Conservation (phyloP, 169 alveolate species). For the Miamiensis avidus region DNA sequence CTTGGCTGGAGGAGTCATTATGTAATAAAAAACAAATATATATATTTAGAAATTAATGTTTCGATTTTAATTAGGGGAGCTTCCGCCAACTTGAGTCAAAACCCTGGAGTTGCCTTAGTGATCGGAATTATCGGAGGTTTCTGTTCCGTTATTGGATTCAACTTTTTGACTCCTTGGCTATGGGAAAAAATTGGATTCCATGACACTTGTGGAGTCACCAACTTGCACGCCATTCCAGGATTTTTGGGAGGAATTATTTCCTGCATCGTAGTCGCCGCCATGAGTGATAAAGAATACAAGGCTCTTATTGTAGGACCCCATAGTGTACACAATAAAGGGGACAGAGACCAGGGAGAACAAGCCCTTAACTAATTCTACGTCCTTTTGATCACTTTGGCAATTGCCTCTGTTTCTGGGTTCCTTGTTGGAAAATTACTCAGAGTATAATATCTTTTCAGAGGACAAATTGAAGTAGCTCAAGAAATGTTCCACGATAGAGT, state of each 20-base stretch:
- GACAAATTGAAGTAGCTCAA: background rate
- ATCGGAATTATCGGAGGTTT: conserved; percentile 70
- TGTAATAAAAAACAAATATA: conserved; percentile 8
- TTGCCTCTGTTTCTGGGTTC: background rate
- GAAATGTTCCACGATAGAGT: background rate
- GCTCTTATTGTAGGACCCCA: background rate
- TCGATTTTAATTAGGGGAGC: conserved; percentile 40
- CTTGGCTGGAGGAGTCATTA: conserved; percentile 80
- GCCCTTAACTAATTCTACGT: no score
- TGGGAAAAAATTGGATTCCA: conserved; percentile 50
- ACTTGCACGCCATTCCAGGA: conserved; percentile 81
- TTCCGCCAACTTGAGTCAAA: conserved; percentile 50
- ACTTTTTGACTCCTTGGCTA: conserved; percentile 46
- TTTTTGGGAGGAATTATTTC: conserved; percentile 53
- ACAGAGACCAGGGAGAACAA: background rate
- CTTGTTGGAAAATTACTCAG: background rate
- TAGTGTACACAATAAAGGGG: background rate
- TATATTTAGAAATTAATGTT: no score
- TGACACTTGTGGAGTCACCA: conserved; percentile 77
- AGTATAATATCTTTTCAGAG: background rate
- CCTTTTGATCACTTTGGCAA: background rate
- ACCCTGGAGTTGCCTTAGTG: conserved; percentile 57
- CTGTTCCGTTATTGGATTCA: conserved; percentile 53
- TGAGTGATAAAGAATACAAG: background rate
- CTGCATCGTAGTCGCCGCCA: background rate